Base-by-base conservation (phyloP, 768 basidiomycete genomes). In the Daedalea quercina region DNA sequence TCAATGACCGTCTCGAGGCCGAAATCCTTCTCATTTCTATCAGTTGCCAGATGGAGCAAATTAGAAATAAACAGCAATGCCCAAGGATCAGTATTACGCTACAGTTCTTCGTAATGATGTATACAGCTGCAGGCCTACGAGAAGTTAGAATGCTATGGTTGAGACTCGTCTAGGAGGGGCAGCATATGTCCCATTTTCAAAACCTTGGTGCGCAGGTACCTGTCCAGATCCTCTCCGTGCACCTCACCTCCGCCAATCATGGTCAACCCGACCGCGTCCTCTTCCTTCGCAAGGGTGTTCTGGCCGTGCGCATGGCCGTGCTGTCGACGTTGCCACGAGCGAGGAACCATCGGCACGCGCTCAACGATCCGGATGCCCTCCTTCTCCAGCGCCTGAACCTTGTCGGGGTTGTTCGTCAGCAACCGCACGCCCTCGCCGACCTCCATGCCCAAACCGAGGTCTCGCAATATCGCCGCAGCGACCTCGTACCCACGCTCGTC, bases 351-450 rank as follows among this genome's bases (percentile, higher is more conserved):
- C 44, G 89, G 77, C 7, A 97, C 90, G 13, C 94, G 81, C 68
- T 98, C 93, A 3, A 75, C 73, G 19, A 99, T 80, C 17, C 67
- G 70, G 49, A 99, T 76, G 2, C 92, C 90, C 67, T 97, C 95
- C 60, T 75, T 77, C 69, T 87, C 79, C 60, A 98, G 70, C 43
- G 94, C 93, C 56, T 81, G 77, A 40, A 99, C 86, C 72, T 99
- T 99, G 70, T 94, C 94, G 9, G 96, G 96, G 69, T 99, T 99
- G 70, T 99, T 99, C 54, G 96, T 99, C 69, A 99, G 71, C 58
- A 97, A 72, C 52, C 87, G 74, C 50, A 94, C 79, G 43, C 81
- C 80, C 62, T 80, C 78, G 55, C 69, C 74, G 48, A 52, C 66
- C 22, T 79, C 77, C 22, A 69, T 72, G 7, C 82, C 87, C 13